These are phyloP conservation scores for Cyberlindnera mycetangii DNA, from an alignment of 805 yeast species.

Conservation along the genomic window DNA sequence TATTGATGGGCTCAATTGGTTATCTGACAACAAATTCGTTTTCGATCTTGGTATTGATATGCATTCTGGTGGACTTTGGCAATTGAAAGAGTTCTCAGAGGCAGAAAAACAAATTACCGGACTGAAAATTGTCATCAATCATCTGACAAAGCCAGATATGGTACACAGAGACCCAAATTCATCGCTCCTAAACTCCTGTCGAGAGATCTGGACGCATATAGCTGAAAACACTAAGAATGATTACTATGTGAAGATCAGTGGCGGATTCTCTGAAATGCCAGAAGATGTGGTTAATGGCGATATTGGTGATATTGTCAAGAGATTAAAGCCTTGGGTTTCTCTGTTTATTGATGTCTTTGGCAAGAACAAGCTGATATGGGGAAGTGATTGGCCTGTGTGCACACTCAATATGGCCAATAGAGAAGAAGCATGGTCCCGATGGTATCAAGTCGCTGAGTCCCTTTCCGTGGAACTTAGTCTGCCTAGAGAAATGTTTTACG, in stretches of 20 bases:
- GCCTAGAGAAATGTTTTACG: neutral
- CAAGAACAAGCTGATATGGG: constrained; percentile 35
- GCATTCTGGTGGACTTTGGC: constrained; percentile 37
- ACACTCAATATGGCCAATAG: constrained; percentile 21
- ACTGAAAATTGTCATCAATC: constrained; percentile 38
- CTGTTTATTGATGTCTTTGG: constrained; percentile 33
- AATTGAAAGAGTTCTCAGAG: constrained; percentile 35
- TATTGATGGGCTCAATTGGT: constrained; percentile 34
- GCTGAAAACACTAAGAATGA: constrained; percentile 14
- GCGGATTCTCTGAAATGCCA: constrained; percentile 39
- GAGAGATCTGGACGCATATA: constrained; percentile 23
- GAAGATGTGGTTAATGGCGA: constrained; percentile 17
- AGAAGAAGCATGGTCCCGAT: constrained; percentile 20
- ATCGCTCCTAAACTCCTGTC: constrained; percentile 18
- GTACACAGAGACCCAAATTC: constrained; percentile 6
- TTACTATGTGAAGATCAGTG: constrained; percentile 39
- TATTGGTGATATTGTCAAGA: constrained; percentile 16
- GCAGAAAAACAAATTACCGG: constrained; percentile 29
- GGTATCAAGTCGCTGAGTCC: constrained; percentile 21
- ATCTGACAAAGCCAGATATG: constrained; percentile 41
- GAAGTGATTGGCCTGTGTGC: constrained; percentile 46
- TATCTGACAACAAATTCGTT: constrained; percentile 29
- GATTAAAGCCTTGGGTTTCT: constrained; percentile 34
- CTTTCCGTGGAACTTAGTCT: neutral
- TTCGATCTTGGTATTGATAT: constrained; percentile 45